Evolutionary conservation across 257 asterid genomes (phyloP).

Genomic region (Solanum sparsipilum): DNA sequence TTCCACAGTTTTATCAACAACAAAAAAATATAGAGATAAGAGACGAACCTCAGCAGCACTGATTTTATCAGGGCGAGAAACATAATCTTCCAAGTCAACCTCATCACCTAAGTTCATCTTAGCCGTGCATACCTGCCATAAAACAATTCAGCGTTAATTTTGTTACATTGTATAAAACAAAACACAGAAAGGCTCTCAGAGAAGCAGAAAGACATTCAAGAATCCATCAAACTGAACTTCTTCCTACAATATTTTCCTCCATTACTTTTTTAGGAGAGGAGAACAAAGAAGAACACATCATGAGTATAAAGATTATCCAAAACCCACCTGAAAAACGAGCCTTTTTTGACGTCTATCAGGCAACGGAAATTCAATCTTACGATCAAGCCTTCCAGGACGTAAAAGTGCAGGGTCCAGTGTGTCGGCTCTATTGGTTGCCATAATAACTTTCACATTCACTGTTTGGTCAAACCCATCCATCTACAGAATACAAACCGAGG

Average conservation of each 20-base stretch:
- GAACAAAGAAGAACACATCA: not conserved
- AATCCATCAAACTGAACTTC: not conserved
- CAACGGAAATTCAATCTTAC: conserved; percentile 83
- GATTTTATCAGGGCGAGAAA: conserved; percentile 82
- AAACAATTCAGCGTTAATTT: not conserved
- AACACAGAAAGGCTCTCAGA: not conserved
- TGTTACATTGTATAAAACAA: not conserved
- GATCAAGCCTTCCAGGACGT: conserved; percentile 93
- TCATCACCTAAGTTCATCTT: conserved; percentile 80
- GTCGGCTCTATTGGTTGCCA: conserved; percentile 90
- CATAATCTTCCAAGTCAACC: conserved; percentile 84
- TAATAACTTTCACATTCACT: conserved; percentile 78
- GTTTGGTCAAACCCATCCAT: conserved; percentile 95
- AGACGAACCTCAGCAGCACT: conserved; percentile 88
- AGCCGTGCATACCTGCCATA: conserved; percentile 71
- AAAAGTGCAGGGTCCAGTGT: conserved; percentile 86
- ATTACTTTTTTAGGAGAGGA: not conserved
- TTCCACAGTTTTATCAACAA: not conserved
- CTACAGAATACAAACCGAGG: conserved; percentile 18
- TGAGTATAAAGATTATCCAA: not conserved
- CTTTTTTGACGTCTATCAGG: conserved; percentile 92
- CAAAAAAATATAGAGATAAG: not conserved
- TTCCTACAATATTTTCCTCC: not conserved
- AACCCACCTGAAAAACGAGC: conserved; percentile 65
- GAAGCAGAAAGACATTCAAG: not conserved